Evolutionary conservation across 73 alveolate species (phyloP).

Genomic region (Symbiodinium pilosum): DNA sequence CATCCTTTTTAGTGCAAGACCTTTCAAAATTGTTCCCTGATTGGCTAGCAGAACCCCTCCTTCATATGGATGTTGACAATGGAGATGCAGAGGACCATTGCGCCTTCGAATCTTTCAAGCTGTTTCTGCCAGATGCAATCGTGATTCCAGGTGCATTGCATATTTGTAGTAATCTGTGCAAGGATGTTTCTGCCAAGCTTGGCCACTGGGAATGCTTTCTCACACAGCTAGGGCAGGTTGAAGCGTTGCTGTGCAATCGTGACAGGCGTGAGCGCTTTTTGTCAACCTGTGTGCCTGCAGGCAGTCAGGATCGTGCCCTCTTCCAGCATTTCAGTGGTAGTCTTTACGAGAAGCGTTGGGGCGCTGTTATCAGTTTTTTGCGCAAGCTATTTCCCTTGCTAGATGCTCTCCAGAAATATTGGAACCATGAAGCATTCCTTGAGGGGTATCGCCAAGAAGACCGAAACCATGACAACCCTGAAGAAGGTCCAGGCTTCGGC

Average conservation of each 20-base stretch:
- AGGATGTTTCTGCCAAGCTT: background rate
- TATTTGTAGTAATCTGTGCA: background rate
- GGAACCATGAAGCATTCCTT: background rate
- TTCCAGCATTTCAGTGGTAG: background rate
- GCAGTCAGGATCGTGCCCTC: background rate
- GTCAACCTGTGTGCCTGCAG: background rate
- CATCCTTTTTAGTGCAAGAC: background rate
- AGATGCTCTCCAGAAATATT: background rate
- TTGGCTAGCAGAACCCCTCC: background rate
- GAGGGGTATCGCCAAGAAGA: background rate
- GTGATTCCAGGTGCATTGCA: background rate
- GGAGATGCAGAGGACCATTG: background rate
- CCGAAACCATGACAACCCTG: no score
- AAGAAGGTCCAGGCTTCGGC: background rate
- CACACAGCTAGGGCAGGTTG: background rate
- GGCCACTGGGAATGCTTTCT: background rate
- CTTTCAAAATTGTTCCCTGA: background rate
- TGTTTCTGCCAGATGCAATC: background rate
- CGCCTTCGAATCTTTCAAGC: background rate
- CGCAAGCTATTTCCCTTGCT: background rate
- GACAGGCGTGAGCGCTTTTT: background rate
- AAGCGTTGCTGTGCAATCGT: background rate
- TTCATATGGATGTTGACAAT: background rate
- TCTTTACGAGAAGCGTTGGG: background rate
- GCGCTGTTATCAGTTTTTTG: background rate